phyloP scores from a whole-genome alignment of 2,329 filamentous ascomycete genomes.

The Trichoderma sp. region DNA sequence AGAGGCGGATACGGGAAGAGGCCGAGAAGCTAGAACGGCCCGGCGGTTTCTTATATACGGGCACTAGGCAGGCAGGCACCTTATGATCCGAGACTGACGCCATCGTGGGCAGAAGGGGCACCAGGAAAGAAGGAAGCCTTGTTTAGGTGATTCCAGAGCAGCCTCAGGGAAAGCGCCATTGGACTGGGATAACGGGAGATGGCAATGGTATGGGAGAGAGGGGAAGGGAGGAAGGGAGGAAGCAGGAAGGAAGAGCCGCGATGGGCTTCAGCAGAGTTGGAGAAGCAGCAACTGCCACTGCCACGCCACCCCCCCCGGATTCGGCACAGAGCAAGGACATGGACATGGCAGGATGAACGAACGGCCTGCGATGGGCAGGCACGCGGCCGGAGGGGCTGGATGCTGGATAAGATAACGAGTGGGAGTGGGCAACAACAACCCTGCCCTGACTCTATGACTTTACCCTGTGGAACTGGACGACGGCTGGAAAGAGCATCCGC shows the following conservation, averaged over 20 bases:
- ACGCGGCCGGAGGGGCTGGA: background rate
- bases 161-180: background rate
- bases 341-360: background rate
- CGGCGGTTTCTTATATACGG: slow-evolving; percentile 8
- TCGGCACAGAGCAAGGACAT: background rate
- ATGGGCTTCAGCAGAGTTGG: background rate
- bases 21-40: background rate
- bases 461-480: background rate
- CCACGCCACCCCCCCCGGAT: background rate
- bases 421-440: background rate
- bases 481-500: background rate
- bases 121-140: background rate
- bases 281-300: background rate
- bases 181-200: background rate
- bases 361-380: background rate
- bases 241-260: background rate
- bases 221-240: background rate
- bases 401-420: slow-evolving; percentile 5
- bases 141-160: background rate
- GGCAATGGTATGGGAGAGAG: background rate
- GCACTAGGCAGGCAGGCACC: background rate
- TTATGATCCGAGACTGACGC: slow-evolving; percentile 18
- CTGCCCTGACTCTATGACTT: background rate
- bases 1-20: background rate
- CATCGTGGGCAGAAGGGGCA: slow-evolving; percentile 1